These are phyloP conservation scores for Mycena leptocephala DNA, from an alignment of 768 basidiomycete species.

Conservation along the genomic window DNA sequence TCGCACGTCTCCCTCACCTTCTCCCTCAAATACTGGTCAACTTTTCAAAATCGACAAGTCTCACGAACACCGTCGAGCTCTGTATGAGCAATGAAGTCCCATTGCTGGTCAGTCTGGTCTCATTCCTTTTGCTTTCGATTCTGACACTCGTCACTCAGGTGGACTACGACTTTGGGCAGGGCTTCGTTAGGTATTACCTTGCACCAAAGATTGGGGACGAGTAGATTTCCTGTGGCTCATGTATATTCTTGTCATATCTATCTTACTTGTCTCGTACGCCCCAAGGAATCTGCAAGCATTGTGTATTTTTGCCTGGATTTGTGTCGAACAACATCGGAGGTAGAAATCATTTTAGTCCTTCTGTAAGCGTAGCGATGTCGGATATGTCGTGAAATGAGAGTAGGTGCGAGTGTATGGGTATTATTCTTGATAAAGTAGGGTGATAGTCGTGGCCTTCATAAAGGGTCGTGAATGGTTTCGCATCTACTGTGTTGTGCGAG, in stretches of 20 bases:
- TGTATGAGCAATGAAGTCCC: constrained; percentile 96
- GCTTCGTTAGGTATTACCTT: constrained; percentile 93
- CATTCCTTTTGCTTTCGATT: constrained; percentile 1
- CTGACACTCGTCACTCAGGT: constrained; percentile 64
- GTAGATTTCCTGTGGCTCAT: constrained; percentile 44
- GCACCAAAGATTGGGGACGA: constrained; percentile 97
- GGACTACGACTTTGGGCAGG: constrained; percentile 91
- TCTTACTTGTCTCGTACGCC: not conserved
- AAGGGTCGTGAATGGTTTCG: not conserved
- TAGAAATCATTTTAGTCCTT: not conserved
- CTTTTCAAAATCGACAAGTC: constrained; percentile 90
- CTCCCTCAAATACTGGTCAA: constrained; percentile 97
- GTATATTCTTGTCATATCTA: constrained; percentile 27
- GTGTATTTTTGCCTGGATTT: not conserved
- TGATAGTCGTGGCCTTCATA: not conserved
- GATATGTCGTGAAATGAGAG: not conserved
- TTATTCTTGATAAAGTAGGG: not conserved
- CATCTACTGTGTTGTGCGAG: not conserved
- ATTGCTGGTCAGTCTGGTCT: constrained; percentile 72
- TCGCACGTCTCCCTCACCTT: constrained; percentile 94
- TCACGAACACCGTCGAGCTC: constrained; percentile 82
- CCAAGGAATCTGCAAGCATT: not conserved
- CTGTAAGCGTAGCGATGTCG: not conserved
- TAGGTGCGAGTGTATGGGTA: not conserved
- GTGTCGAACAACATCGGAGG: no score